phyloP scores from a whole-genome alignment of 2,329 filamentous ascomycete genomes.

The Phialophora macrospora region DNA sequence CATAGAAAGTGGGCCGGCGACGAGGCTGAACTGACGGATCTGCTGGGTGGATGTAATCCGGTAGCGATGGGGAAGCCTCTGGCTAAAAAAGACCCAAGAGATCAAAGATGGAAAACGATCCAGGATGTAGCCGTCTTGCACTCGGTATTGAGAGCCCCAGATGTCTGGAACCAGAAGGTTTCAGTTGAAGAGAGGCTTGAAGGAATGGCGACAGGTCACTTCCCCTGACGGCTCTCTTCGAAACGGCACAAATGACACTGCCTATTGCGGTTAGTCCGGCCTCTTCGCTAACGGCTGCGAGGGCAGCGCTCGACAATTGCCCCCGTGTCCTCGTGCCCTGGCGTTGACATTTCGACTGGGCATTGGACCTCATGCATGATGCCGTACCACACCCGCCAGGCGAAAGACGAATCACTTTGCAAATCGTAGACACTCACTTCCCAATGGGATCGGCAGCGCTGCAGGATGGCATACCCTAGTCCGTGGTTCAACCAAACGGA shows the following conservation, averaged over 20 bases:
- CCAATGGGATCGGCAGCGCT: not conserved
- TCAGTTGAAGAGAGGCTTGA: slow-evolving; percentile 4
- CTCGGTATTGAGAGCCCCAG: not conserved
- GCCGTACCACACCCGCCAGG: slow-evolving; percentile 6
- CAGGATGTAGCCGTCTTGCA: not conserved
- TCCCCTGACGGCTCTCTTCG: not conserved
- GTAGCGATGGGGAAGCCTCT: not conserved
- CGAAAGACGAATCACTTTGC: not conserved
- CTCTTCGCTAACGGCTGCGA: slow-evolving; percentile 2
- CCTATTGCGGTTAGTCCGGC: slow-evolving; percentile 6
- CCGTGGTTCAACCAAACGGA: not conserved
- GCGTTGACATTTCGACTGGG: not conserved
- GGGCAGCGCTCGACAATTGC: not conserved
- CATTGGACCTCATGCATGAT: slow-evolving; percentile 3
- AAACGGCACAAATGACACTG: not conserved
- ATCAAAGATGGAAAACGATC: not conserved
- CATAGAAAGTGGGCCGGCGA: not conserved
- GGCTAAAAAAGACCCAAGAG: not conserved
- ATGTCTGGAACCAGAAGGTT: slow-evolving; percentile 1
- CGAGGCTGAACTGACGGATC: not conserved
- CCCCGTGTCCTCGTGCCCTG: not conserved
- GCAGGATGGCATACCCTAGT: not conserved
- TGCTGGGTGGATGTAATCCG: not conserved
- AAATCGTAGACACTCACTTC: slow-evolving; percentile 4
- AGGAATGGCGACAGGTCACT: slow-evolving; percentile 1